Evolutionary conservation across 1,284 basidiomycete genomes (phyloP).

Genomic region (Sanghuangporus weigelae): DNA sequence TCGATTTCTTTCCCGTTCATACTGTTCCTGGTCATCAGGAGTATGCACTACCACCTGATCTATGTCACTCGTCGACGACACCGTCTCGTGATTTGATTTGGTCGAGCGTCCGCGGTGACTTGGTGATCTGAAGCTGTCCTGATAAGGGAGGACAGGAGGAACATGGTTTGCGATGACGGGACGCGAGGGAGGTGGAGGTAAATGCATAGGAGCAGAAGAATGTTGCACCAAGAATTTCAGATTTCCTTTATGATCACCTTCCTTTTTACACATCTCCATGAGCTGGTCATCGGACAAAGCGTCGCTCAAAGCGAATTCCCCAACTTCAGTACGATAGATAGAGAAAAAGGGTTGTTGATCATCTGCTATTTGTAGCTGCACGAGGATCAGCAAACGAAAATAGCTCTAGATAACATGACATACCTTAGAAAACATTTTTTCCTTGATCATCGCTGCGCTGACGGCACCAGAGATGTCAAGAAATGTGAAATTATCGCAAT

Average conservation of each 20-base stretch:
- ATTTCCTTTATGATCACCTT: slow-evolving; percentile 69
- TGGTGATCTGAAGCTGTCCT: slow-evolving; percentile 28
- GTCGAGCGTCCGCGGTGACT: slow-evolving; percentile 42
- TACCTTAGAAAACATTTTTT: slow-evolving; percentile 83
- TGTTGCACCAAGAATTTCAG: slow-evolving; percentile 79
- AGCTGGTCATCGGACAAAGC: slow-evolving; percentile 66
- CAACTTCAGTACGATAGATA: slow-evolving; percentile 85
- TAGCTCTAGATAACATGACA: slow-evolving; percentile 23
- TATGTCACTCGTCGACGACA: slow-evolving; percentile 62
- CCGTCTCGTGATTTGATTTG: slow-evolving; percentile 57
- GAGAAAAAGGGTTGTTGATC: slow-evolving; percentile 73
- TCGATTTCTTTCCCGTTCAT: slow-evolving; percentile 44
- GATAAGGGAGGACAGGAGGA: slow-evolving; percentile 43
- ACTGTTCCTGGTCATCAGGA: slow-evolving; percentile 58
- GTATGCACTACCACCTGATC: slow-evolving; percentile 49
- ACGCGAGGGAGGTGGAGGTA: slow-evolving; percentile 42
- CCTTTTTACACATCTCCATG: slow-evolving; percentile 63
- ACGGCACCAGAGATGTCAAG: slow-evolving; percentile 75
- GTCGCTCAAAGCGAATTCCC: slow-evolving; percentile 65
- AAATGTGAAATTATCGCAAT: slow-evolving; percentile 74
- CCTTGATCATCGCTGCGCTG: slow-evolving; percentile 71
- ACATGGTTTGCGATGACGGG: slow-evolving; percentile 12
- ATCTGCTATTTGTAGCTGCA: slow-evolving; percentile 76
- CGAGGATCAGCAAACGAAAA: slow-evolving; percentile 9
- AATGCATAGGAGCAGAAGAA: slow-evolving; percentile 52